phyloP scores from a whole-genome alignment of 2,329 filamentous ascomycete species.

The Talaromyces islandicus region DNA sequence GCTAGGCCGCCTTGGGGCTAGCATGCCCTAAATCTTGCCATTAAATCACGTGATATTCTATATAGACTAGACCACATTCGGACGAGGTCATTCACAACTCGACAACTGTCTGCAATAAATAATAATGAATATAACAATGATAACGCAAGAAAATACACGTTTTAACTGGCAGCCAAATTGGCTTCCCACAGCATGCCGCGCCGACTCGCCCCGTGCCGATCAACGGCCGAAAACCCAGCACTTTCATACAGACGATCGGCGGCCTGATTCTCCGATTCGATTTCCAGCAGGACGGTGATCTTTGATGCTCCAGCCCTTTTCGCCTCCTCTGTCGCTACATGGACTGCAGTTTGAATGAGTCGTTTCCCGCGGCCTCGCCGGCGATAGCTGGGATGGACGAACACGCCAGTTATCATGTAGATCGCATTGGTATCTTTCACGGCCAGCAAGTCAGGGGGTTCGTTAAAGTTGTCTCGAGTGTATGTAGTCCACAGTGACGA shows the following conservation, averaged over 20 bases:
- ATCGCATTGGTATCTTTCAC: constrained; percentile 13
- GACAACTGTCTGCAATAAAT: neutral
- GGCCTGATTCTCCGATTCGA: constrained; percentile 11
- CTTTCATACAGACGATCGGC: constrained; percentile 18
- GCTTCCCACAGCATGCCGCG: neutral
- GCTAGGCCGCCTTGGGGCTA: constrained; percentile 17
- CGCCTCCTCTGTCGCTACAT: constrained; percentile 11
- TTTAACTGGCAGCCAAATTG: neutral
- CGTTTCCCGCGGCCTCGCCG: constrained; percentile 16
- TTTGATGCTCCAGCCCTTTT: constrained; percentile 5
- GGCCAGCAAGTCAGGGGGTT: neutral
- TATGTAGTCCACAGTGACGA: neutral
- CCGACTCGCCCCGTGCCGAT: neutral
- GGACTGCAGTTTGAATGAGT: constrained; percentile 14
- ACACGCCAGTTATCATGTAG: constrained; percentile 22
- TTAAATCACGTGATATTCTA: neutral
- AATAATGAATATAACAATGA: neutral
- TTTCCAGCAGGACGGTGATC: constrained; percentile 15
- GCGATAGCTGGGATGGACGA: constrained; percentile 18
- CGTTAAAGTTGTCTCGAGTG: neutral
- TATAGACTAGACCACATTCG: neutral
- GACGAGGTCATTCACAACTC: neutral
- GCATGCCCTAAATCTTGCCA: constrained; percentile 11
- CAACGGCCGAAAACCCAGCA: constrained; percentile 15
- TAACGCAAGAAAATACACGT: neutral